phyloP scores from a whole-genome alignment of 108 stramenopile species.

The Pseudonitzschia multistriata region DNA sequence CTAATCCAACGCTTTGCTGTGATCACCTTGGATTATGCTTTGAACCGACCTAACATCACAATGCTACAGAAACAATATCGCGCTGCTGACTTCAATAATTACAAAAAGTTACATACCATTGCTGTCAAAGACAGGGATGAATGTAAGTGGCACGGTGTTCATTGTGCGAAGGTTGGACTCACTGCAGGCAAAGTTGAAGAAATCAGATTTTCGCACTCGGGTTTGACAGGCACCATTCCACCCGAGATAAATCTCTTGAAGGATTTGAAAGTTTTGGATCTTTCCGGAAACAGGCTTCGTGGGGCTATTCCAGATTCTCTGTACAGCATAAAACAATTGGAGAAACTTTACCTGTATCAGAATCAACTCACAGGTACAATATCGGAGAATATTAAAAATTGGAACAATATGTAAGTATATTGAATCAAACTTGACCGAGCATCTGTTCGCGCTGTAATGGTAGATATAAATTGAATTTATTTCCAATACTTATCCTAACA shows the following conservation, averaged over 20 bases:
- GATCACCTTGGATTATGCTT: conserved; percentile 10
- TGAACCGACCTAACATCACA: not conserved
- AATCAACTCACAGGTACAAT: conserved; percentile 32
- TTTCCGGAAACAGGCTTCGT: conserved; percentile 19
- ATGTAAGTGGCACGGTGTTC: conserved; percentile 57
- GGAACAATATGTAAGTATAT: conserved; percentile 14
- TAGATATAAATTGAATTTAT: too few relatives aligned
- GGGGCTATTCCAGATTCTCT: conserved; percentile 24
- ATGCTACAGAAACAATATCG: not conserved
- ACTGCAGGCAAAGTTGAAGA: conserved; percentile 25
- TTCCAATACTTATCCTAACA: not conserved
- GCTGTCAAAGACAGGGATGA: conserved; percentile 10
- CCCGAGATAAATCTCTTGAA: conserved; percentile 25
- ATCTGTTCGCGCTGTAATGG: too few relatives aligned
- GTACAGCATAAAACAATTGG: conserved; percentile 18
- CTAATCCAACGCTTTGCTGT: conserved; percentile 21
- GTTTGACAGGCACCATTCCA: conserved; percentile 44
- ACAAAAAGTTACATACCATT: not conserved
- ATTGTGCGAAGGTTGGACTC: conserved; percentile 42
- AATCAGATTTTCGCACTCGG: conserved; percentile 38
- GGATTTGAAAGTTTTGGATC: conserved; percentile 14
- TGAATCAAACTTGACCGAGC: too few relatives aligned
- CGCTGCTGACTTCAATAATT: not conserved
- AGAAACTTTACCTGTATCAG: conserved; percentile 30
- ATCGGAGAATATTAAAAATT: conserved; percentile 15